These are phyloP conservation scores for Amanita inopinata DNA, from an alignment of 768 basidiomycete species.

Conservation along the genomic window DNA sequence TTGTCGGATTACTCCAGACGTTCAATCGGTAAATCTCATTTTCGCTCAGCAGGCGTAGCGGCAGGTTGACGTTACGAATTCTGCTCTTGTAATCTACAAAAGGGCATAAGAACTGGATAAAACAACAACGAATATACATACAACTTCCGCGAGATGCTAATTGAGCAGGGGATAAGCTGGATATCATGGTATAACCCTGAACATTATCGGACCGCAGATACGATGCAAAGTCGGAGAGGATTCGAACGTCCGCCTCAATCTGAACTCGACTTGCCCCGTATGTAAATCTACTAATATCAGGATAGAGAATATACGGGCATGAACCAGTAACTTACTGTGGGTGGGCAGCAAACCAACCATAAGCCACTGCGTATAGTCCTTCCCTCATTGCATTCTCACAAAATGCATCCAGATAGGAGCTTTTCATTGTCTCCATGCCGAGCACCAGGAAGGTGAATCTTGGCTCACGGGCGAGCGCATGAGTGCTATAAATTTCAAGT, in stretches of 20 bases:
- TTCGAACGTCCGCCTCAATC: conserved; percentile 78
- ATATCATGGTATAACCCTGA: conserved; percentile 45
- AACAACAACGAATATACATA: conserved; percentile 17
- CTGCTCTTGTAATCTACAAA: conserved; percentile 43
- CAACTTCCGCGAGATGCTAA: conserved; percentile 30
- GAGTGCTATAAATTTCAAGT: conserved; percentile 49
- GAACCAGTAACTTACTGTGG: conserved; percentile 58
- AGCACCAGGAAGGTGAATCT: conserved; percentile 88
- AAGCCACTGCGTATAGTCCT: conserved; percentile 68
- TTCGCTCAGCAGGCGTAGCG: conserved; percentile 79
- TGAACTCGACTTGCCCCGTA: conserved; percentile 92
- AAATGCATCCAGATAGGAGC: conserved; percentile 74
- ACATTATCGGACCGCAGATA: conserved; percentile 69
- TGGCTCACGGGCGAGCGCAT: conserved; percentile 83
- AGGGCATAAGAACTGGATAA: not conserved
- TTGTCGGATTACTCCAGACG: conserved; percentile 87
- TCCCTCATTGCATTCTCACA: conserved; percentile 73
- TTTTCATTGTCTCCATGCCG: conserved; percentile 85
- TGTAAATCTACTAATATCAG: conserved; percentile 64
- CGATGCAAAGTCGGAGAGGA: conserved; percentile 75
- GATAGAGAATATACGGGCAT: conserved; percentile 4
- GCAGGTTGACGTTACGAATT: conserved; percentile 59
- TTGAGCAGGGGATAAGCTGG: conserved; percentile 52
- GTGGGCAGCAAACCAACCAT: conserved; percentile 89
- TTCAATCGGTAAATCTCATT: conserved; percentile 80